Evolutionary conservation across 139 green algal species (phyloP), one percentile per base, ranked within the genome.

Genomic region (Micractinium conductrix): DNA sequence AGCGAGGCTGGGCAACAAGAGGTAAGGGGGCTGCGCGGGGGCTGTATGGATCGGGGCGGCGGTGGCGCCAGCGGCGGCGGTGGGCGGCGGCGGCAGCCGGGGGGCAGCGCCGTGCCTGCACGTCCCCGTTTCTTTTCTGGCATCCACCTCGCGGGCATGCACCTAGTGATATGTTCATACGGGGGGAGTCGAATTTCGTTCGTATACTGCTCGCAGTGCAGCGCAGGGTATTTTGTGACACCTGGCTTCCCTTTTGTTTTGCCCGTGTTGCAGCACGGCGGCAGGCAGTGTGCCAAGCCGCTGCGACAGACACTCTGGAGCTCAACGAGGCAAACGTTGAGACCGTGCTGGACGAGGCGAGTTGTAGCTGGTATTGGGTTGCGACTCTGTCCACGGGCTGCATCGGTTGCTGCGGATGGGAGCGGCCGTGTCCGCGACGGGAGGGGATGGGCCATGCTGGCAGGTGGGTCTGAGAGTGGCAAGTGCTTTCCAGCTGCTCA

Each of bases 281-380:
- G 22, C 40, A 26, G 30, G 42, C 78, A 2, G 78, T 74, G 17
- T 74, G 62, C 78, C 62, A 83, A 19, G 78, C 78, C 26, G 78
- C 78, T 2, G 62, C 62, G 7, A 83, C 78, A n/a, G 78, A 97
- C 33, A 92, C 80, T 2, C 78, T 99, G 78, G 96, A 98, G 83
- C 91, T 99, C 35, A 99, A 96, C n/a, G 93, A 96, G 74, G 96
- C 98, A 38, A 99, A 99, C 75, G 96, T 99, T 33, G 97, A 99
- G 88, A 88, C 83, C 33, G 97, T 99, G 65, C 94, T 99, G 35
- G 97, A 99, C 75, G 97, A 99, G 89, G 94, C 99, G 42, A 40
- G 87, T 35, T 24, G 26, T 21, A 9, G 17, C 53, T 37, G 33
- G 17, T 68, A 28, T 68, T 33, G 58, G 5, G 30, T 67, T 67